Base-by-base conservation (phyloP, 192 early-diverging fungal species). In the Backusella luteola region DNA sequence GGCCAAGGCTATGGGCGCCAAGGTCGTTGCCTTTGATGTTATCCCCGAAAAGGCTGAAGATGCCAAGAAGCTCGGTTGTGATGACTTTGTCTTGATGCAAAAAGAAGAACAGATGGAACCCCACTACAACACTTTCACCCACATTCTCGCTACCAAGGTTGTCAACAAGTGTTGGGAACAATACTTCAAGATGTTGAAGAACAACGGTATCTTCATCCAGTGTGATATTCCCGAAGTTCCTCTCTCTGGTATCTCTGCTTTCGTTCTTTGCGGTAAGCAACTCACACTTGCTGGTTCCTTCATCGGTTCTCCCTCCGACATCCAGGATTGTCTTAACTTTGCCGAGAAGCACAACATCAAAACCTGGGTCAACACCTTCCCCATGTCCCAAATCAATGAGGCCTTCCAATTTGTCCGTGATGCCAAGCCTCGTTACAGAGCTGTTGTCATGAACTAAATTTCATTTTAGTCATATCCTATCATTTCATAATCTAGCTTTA, bases 401-500 rank as follows among this genome's bases (percentile, higher is more conserved):
- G 94, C 89, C 23, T 76, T 93, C 46, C 78, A 88, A 76, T 84
- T 79, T 49, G 83, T 94, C 67, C 84, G 85, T 72, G 77, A 84
- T 17, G 90, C 89, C 63, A 87, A 90, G 73, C 90, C 88, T 9
- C 86, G 87, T 74, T 95, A 92, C 81, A 86, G 94, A 74, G 76
- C 91, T 74, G 94, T 95, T 46, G 84, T 94, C 63, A 85, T 91
- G 70, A 92, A 87, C 75, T 85, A 89, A 76, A 76, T 15, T 49
- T 9, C 3, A 36, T 68, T 63, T 63, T 63, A 14, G 46, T 49
- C 46, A 49, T 49, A 49, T 49, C 15, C 19, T 49, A 15, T 63
- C 56, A 63, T 63, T 56, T 23, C 56, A 63, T 63, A 29, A 32
- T 29, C 26, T 63, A 63, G 56, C 56, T 63, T 26, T 17, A 29